Conservation (phyloP, 2,329 filamentous ascomycete species). For the Pestalotiopsis sp. region DNA sequence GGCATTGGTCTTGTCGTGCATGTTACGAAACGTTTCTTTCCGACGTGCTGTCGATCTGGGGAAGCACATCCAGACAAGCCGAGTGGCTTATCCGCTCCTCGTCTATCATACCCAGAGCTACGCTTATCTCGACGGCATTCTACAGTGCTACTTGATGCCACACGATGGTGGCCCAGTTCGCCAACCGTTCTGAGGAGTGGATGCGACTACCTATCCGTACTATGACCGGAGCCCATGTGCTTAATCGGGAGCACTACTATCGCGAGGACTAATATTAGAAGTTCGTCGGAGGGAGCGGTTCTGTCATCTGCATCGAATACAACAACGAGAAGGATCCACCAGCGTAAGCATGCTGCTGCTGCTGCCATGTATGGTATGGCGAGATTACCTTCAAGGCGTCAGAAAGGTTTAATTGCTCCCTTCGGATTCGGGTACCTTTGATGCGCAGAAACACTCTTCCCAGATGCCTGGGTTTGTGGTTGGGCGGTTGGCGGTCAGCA, state of each 20-base stretch:
- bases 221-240: not conserved
- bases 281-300: not conserved
- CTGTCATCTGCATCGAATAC: not conserved
- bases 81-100: constrained; percentile 8
- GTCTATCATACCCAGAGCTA: constrained; percentile 1
- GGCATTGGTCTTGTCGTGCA: constrained; percentile 10
- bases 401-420: constrained; percentile 1
- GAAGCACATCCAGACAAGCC: constrained; percentile 7
- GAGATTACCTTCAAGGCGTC: not conserved
- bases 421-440: not conserved
- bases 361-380: not conserved
- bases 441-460: not conserved
- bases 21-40: constrained; percentile 7
- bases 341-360: not conserved
- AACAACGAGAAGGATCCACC: not conserved
- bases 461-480: not conserved
- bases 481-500: constrained; percentile 5
- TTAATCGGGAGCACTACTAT: not conserved
- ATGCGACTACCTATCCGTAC: not conserved
- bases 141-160: not conserved
- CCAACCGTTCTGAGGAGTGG: not conserved
- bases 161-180: not conserved
- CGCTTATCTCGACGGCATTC: constrained; percentile 5
- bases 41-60: constrained; percentile 13
- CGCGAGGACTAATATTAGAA: not conserved